Evolutionary conservation across 805 yeast genomes (phyloP), one percentile per base, ranked within the genome.

Genomic region (Candida ovalis): DNA sequence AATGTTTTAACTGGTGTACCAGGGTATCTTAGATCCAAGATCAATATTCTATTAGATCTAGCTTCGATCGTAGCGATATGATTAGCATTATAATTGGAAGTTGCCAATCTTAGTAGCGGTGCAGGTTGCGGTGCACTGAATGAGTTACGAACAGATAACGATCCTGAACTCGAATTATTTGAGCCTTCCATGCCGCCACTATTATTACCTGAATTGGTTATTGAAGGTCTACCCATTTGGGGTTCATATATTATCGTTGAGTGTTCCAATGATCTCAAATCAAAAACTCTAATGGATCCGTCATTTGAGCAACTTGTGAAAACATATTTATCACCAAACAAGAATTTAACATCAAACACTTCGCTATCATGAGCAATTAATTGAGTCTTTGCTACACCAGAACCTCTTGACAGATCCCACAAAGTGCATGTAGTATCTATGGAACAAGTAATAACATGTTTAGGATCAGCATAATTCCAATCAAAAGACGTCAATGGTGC

Each of bases 381-480:
- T 68, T 94, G 97, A 1, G 98, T 92, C 62, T 86, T 87, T 15
- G 96, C 96, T 3, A 75, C 71, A 2, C 78, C 82, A 40, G 73
- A 68, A 21, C 83, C 78, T 38, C 81, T 76, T 22, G 73, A 67
- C 28, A 90, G 66, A 67, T 94, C 98, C 98, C 99, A 94, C 3
- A 90, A 82, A 0, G 98, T 91, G 68, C 99, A 94, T 0, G 99
- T 94, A 1, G 99, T 94, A 68, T 94, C 99, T 10, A 92, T 88
- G 19, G 94, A 84, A 52, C 92, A 80, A 1, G 97, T 88, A 33
- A 94, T 85, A 19, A 90, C 77, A 36, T 82, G 66, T 43, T 80
- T 79, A 2, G 88, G 78, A 57, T 88, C 91, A 1, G 75, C 72
- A 33, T 74, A 69, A 69, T 87, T 89, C 97, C 99, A 94, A 68